These are phyloP conservation scores for Bipolaris cookei DNA, from an alignment of 2,329 filamentous ascomycete species.

Conservation along the genomic window DNA sequence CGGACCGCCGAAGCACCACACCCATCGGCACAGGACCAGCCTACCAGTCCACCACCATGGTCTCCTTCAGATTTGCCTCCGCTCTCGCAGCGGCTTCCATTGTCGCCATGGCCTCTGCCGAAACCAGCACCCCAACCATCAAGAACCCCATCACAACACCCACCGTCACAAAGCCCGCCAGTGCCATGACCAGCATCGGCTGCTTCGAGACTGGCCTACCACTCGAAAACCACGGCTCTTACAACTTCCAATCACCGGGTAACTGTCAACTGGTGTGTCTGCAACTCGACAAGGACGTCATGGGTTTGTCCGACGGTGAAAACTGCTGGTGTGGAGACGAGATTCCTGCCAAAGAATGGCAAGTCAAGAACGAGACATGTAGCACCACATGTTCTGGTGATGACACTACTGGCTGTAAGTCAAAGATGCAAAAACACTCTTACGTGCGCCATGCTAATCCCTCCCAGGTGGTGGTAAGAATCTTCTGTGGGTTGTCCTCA, in stretches of 20 bases:
- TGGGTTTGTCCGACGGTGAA: slow-evolving; percentile 65
- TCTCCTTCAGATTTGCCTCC: slow-evolving; percentile 41
- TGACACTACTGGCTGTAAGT: slow-evolving; percentile 67
- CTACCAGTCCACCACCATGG: slow-evolving; percentile 35
- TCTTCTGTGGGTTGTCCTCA: slow-evolving; percentile 60
- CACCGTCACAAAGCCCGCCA: slow-evolving; percentile 37
- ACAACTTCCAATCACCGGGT: slow-evolving; percentile 61
- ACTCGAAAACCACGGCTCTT: slow-evolving; percentile 57
- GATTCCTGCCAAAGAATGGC: slow-evolving; percentile 64
- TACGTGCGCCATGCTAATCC: slow-evolving; percentile 26
- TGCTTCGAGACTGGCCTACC: slow-evolving; percentile 60
- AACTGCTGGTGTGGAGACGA: slow-evolving; percentile 76
- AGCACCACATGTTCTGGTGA: slow-evolving; percentile 68
- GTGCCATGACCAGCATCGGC: slow-evolving; percentile 50
- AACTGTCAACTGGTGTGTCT: slow-evolving; percentile 62
- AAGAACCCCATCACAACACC: slow-evolving; percentile 40
- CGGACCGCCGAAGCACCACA: slow-evolving; percentile 13
- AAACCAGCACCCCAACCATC: slow-evolving; percentile 22
- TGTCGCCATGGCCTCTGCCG: slow-evolving; percentile 34
- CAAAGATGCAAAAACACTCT: background rate
- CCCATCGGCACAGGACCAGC: slow-evolving; percentile 10
- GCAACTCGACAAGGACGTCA: slow-evolving; percentile 59
- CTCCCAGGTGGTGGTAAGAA: slow-evolving; percentile 64
- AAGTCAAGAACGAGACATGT: slow-evolving; percentile 67
- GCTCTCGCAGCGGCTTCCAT: slow-evolving; percentile 43